phyloP scores from a whole-genome alignment of 257 asterid genomes.

The Solanum dulcamara region DNA sequence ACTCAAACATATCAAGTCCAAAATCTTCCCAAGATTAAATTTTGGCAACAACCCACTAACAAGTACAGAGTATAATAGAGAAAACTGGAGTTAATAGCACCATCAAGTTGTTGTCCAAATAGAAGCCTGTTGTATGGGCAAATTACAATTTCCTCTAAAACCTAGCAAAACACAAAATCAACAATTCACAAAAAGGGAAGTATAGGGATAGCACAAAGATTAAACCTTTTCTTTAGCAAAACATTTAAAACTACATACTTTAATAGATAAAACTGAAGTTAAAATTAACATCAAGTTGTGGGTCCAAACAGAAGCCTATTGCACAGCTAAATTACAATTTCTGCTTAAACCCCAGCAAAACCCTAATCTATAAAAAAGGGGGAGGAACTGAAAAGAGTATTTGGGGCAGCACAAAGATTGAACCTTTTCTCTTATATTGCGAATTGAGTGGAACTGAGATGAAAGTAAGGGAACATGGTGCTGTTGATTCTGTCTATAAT shows the following conservation, averaged over 20 bases:
- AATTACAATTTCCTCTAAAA: not conserved
- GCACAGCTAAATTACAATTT: not conserved
- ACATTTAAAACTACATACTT: not conserved
- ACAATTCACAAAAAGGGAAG: not conserved
- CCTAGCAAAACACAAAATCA: slow-evolving; percentile 7
- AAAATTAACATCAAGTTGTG: not conserved
- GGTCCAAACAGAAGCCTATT: not conserved
- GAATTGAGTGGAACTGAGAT: slow-evolving; percentile 21
- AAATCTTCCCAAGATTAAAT: not conserved
- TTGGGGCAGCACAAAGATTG: not conserved
- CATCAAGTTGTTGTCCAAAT: not conserved
- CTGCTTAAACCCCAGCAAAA: slow-evolving; percentile 11
- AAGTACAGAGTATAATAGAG: not conserved
- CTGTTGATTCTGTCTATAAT: slow-evolving; percentile 15
- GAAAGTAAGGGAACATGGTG: slow-evolving; percentile 10
- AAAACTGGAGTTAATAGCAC: not conserved
- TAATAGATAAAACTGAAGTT: not conserved
- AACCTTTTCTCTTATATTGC: slow-evolving; percentile 27
- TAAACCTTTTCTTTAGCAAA: not conserved
- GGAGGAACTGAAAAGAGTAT: not conserved
- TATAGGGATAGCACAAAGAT: not conserved
- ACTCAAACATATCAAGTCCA: not conserved
- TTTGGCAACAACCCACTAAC: not conserved
- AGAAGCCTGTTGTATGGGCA: not conserved
- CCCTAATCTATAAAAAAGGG: not conserved